These are phyloP conservation scores for Xylaria hypoxylon DNA, from an alignment of 2,329 filamentous ascomycete genomes.

Conservation along the genomic window DNA sequence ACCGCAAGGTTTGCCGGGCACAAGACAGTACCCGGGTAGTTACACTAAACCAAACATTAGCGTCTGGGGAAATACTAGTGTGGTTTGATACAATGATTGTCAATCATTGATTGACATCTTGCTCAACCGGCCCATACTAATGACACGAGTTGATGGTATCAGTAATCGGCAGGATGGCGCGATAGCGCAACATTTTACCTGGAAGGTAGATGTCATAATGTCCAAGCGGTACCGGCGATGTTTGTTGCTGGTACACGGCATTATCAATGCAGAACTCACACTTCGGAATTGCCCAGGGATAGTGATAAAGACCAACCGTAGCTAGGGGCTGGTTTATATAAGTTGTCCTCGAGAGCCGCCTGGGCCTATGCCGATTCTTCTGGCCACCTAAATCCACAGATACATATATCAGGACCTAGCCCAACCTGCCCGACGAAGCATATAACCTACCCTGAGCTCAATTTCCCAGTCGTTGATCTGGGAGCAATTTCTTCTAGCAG, in stretches of 20 bases:
- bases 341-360: constrained; percentile 27
- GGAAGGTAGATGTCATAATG: constrained; percentile 21
- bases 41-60: constrained; percentile 13
- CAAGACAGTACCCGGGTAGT: neutral
- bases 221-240: constrained; percentile 38
- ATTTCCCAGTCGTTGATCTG: constrained; percentile 8
- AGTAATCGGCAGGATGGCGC: constrained; percentile 37
- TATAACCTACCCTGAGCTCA: constrained; percentile 20
- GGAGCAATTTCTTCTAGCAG: neutral
- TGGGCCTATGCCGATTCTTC: constrained; percentile 20
- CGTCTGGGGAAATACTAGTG: constrained; percentile 26
- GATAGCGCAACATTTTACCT: constrained; percentile 33
- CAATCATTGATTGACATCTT: constrained; percentile 24
- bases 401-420: constrained; percentile 17
- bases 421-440: constrained; percentile 11
- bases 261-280: constrained; percentile 39
- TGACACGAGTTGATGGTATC: constrained; percentile 39
- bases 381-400: constrained; percentile 15
- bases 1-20: constrained; percentile 20
- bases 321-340: constrained; percentile 28
- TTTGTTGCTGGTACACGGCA: constrained; percentile 36
- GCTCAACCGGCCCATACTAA: constrained; percentile 22
- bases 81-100: constrained; percentile 23
- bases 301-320: constrained; percentile 25
- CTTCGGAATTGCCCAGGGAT: constrained; percentile 31